Conservation (phyloP, 768 basidiomycete genomes). For the Daedalea quercina region DNA sequence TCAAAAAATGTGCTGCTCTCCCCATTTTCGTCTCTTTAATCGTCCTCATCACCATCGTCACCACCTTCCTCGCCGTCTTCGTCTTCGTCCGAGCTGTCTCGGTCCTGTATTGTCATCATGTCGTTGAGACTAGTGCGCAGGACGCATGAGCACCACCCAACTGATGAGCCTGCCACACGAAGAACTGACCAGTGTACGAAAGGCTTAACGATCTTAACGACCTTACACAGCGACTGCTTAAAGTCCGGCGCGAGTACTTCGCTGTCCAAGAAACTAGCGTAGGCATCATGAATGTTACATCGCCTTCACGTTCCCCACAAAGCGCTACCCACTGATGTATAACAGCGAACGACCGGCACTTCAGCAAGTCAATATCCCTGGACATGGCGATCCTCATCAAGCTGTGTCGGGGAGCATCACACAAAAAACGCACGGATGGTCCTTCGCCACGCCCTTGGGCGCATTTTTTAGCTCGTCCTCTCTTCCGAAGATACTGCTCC, state of each 20-base stretch:
- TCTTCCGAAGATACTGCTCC: conserved; percentile 76
- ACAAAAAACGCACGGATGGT: conserved; percentile 50
- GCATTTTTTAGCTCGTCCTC: conserved; percentile 89
- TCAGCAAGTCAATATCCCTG: conserved; percentile 89
- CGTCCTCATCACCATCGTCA: background rate
- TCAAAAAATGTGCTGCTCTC: no score
- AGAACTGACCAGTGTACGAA: conserved; percentile 62
- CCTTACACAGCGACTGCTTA: conserved; percentile 48
- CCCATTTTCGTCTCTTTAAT: background rate
- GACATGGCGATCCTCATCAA: background rate
- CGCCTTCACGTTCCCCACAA: no score
- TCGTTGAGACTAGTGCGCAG: conserved; percentile 51
- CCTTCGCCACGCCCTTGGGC: conserved; percentile 85
- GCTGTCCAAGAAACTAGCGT: conserved; percentile 73
- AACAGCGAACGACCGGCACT: conserved; percentile 75
- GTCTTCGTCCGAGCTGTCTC: conserved; percentile 21
- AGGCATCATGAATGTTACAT: no score
- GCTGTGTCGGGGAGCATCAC: background rate
- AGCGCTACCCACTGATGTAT: conserved; percentile 41
- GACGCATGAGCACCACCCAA: no score
- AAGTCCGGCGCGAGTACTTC: conserved; percentile 67
- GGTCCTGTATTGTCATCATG: conserved; percentile 52
- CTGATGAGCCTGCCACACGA: conserved; percentile 7
- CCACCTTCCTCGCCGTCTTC: conserved; percentile 7
- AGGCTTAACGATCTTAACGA: conserved; percentile 54